phyloP scores from a whole-genome alignment of 805 yeast genomes.

The Scheffersomyces lignosus region DNA sequence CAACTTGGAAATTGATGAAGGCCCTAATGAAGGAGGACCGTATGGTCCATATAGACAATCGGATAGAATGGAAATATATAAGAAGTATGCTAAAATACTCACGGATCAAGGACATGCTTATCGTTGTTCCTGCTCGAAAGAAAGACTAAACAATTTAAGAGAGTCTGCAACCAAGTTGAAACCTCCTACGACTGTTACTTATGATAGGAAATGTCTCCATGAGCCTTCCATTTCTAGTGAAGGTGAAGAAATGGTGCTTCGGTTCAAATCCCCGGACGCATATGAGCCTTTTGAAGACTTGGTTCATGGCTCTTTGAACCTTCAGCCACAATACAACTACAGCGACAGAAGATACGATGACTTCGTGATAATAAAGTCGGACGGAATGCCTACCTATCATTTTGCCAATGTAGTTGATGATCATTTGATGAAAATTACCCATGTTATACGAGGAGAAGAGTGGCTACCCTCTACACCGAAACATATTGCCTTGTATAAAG shows the following conservation, averaged over 20 bases:
- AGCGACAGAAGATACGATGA: slow-evolving; percentile 83
- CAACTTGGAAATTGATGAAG: slow-evolving; percentile 75
- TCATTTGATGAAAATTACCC: slow-evolving; percentile 87
- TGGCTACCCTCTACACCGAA: slow-evolving; percentile 97
- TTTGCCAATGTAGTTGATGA: slow-evolving; percentile 96
- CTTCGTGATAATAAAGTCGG: slow-evolving; percentile 87
- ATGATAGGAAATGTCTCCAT: slow-evolving; percentile 78
- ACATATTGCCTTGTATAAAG: slow-evolving; percentile 81
- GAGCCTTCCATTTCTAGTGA: slow-evolving; percentile 33
- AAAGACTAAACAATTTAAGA: slow-evolving; percentile 65
- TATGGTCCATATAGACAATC: slow-evolving; percentile 85
- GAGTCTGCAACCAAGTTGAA: slow-evolving; percentile 69
- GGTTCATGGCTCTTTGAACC: slow-evolving; percentile 71
- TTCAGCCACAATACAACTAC: slow-evolving; percentile 77
- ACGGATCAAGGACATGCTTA: slow-evolving; percentile 74
- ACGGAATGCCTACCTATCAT: slow-evolving; percentile 94
- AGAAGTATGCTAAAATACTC: slow-evolving; percentile 54
- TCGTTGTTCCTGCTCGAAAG: slow-evolving; percentile 82
- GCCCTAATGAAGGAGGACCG: slow-evolving; percentile 60
- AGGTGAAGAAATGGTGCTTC: slow-evolving; percentile 49
- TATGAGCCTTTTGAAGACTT: slow-evolving; percentile 73
- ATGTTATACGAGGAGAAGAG: slow-evolving; percentile 96
- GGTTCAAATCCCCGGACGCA: slow-evolving; percentile 73
- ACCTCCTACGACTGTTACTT: slow-evolving; percentile 91
- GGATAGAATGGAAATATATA: slow-evolving; percentile 68